A percentile compares a stretch with the other conserved stretches of the same genome.
Evolutionary conservation across 2,329 filamentous ascomycete species (phyloP).

Genomic region (Helotiales sp.): DNA sequence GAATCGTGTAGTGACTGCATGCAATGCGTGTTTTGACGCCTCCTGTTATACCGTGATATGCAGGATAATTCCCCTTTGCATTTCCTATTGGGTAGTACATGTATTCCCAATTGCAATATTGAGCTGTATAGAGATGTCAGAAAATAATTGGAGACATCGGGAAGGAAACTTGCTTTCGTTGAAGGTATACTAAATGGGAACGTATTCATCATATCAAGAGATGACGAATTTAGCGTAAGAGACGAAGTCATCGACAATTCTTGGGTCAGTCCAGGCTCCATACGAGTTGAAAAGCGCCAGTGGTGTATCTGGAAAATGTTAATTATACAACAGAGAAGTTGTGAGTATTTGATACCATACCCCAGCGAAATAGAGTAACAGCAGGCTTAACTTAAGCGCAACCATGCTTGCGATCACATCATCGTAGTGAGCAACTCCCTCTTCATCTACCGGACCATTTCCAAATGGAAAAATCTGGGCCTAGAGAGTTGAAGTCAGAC

Average conservation of each 20-base stretch:
- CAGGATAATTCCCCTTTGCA: conserved; percentile 47
- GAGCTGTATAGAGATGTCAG: conserved; percentile 34
- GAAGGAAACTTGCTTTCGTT: conserved; percentile 52
- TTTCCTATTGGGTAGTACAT: conserved; percentile 49
- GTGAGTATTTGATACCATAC: conserved; percentile 9
- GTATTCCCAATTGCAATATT: conserved; percentile 56
- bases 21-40: conserved; percentile 49
- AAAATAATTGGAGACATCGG: conserved; percentile 17
- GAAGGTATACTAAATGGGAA: conserved; percentile 59
- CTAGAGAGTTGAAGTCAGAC: conserved; percentile 46
- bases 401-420: conserved; percentile 57
- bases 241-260: conserved; percentile 56
- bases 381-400: conserved; percentile 54
- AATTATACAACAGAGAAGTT: not conserved
- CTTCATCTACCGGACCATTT: conserved; percentile 55
- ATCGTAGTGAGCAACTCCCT: conserved; percentile 58
- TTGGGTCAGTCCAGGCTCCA: conserved; percentile 51
- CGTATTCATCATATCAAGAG: conserved; percentile 56
- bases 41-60: conserved; percentile 49
- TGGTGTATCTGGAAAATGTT: conserved; percentile 31
- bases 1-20: conserved; percentile 52
- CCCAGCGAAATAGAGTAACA: conserved; percentile 54
- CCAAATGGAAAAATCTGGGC: conserved; percentile 59
- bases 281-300: conserved; percentile 48
- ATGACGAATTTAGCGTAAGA: conserved; percentile 59